A percentile compares a stretch with the other conserved stretches of the same genome.
Evolutionary conservation across 768 basidiomycete genomes (phyloP).

Genomic region (Pisolithus albus): DNA sequence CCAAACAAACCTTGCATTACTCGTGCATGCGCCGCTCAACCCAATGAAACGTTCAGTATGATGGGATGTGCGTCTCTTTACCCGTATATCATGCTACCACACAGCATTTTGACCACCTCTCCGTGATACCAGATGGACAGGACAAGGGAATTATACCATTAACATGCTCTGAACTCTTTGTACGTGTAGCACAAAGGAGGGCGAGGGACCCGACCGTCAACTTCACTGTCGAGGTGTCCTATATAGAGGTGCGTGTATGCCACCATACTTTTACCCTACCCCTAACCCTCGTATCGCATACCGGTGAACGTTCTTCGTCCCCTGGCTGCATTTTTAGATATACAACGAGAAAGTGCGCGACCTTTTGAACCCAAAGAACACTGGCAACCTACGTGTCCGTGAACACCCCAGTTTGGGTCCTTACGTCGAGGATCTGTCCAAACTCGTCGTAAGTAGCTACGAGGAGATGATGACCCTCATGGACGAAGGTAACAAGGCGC

Average conservation of each 20-base stretch:
- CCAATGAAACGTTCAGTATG: slow-evolving; percentile 51
- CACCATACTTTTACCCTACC: background rate
- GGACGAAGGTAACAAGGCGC: slow-evolving; percentile 99
- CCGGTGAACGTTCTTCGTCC: background rate
- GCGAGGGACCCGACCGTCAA: slow-evolving; percentile 58
- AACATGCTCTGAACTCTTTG: slow-evolving; percentile 89
- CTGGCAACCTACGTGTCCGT: slow-evolving; percentile 91
- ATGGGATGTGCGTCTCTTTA: slow-evolving; percentile 73
- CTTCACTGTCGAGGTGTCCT: slow-evolving; percentile 96
- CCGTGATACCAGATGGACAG: slow-evolving; percentile 58
- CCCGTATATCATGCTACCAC: slow-evolving; percentile 1
- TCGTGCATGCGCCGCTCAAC: background rate
- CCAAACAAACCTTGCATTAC: background rate
- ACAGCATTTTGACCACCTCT: slow-evolving; percentile 3
- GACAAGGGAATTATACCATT: slow-evolving; percentile 98
- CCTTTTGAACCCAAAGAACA: slow-evolving; percentile 94
- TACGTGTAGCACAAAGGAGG: slow-evolving; percentile 64
- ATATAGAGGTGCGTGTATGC: slow-evolving; percentile 69
- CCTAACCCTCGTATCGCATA: background rate
- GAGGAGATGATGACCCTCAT: slow-evolving; percentile 98
- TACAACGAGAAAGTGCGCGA: slow-evolving; percentile 99
- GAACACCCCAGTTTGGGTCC: slow-evolving; percentile 95
- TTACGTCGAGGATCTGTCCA: slow-evolving; percentile 97
- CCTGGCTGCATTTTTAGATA: slow-evolving; percentile 42
- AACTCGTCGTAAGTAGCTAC: slow-evolving; percentile 85